phyloP scores from a whole-genome alignment of 2,329 filamentous ascomycete species.

The Claviceps arundinis region DNA sequence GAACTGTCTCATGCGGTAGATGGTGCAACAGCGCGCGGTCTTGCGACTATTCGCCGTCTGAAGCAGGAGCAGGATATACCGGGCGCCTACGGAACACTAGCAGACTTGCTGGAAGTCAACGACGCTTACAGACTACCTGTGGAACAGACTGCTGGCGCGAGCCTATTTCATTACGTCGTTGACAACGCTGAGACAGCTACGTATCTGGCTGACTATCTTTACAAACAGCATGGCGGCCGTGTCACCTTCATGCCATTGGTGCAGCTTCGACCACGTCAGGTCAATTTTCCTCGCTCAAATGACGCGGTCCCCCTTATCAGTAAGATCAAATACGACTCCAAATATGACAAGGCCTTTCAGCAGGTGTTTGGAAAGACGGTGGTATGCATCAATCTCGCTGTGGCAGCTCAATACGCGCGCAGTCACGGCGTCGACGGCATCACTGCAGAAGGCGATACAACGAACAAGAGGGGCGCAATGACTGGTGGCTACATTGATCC shows the following conservation, averaged over 20 bases:
- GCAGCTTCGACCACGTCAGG: conserved; percentile 55
- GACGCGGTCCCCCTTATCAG: conserved; percentile 80
- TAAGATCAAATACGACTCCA: conserved; percentile 66
- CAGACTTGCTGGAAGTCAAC: conserved; percentile 78
- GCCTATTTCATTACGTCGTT: conserved; percentile 91
- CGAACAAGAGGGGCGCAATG: conserved; percentile 88
- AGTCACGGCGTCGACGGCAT: conserved; percentile 88
- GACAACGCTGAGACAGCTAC: conserved; percentile 84
- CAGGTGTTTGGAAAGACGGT: conserved; percentile 95
- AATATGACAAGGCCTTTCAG: conserved; percentile 74
- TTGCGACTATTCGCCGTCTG: conserved; percentile 75
- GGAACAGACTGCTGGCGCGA: conserved; percentile 84
- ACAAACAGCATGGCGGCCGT: conserved; percentile 67
- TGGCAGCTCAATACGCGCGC: conserved; percentile 82
- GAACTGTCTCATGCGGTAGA: conserved; percentile 79
- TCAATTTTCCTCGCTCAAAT: conserved; percentile 70
- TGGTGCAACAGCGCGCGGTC: conserved; percentile 68
- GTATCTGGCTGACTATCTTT: conserved; percentile 64
- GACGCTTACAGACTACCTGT: conserved; percentile 79
- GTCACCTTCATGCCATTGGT: conserved; percentile 93
- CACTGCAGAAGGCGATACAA: conserved; percentile 86
- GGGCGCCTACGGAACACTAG: conserved; percentile 83
- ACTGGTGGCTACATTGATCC: conserved; percentile 90
- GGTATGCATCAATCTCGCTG: conserved; percentile 77
- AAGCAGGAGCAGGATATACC: conserved; percentile 67